phyloP scores from a whole-genome alignment of 805 yeast species.

The Cyberlindnera japonica region DNA sequence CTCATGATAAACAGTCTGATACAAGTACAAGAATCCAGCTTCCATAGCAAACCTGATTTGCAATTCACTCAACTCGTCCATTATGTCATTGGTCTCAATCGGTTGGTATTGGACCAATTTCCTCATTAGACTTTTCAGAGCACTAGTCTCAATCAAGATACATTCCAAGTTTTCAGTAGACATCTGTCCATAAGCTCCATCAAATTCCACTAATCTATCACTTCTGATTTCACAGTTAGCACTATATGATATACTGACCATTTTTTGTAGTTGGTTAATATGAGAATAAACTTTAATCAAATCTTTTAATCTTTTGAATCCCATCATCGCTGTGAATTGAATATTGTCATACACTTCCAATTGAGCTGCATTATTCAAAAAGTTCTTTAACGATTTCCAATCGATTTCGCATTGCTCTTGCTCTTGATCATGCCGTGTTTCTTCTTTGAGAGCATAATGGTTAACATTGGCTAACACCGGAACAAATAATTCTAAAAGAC shows the following conservation, averaged over 20 bases:
- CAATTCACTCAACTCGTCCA: neutral
- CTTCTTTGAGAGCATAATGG: neutral
- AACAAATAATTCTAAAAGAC: constrained; percentile 7
- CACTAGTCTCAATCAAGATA: constrained; percentile 5
- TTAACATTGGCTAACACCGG: constrained; percentile 4
- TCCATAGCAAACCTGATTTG: constrained; percentile 5
- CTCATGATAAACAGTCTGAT: constrained; percentile 9
- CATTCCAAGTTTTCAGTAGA: constrained; percentile 4
- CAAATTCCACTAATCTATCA: constrained; percentile 1
- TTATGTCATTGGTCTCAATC: neutral
- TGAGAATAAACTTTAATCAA: constrained; percentile 5
- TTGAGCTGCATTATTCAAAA: neutral
- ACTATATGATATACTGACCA: constrained; percentile 4
- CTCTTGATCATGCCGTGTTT: neutral
- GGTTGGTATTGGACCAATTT: neutral
- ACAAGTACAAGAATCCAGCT: constrained; percentile 7
- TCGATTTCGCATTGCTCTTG: neutral
- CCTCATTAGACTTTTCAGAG: constrained; percentile 1
- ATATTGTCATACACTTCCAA: constrained; percentile 10
- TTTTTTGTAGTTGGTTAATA: constrained; percentile 7
- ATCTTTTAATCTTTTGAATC: constrained; percentile 3
- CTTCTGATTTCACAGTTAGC: constrained; percentile 6
- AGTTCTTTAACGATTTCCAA: constrained; percentile 3
- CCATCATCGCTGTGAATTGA: neutral
- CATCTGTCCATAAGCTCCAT: constrained; percentile 2